Evolutionary conservation across 202 grass and related monocot species (phyloP).

Genomic region (Hordeum pubiflorum): DNA sequence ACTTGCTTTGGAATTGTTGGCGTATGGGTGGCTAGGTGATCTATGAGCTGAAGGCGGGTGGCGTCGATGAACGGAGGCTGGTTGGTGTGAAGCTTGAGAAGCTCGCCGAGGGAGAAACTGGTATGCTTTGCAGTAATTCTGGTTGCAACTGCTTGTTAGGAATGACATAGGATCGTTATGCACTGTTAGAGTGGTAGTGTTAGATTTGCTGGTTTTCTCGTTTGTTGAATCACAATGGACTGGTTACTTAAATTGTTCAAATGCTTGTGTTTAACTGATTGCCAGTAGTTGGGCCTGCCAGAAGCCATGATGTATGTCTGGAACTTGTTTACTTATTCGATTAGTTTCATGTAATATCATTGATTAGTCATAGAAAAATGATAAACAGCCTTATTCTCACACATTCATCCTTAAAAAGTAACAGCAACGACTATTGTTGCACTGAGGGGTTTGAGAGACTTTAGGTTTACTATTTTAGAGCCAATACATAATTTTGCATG

Average conservation of each 20-base stretch:
- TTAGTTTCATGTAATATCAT: constrained; percentile 10
- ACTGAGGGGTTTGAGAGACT: not conserved
- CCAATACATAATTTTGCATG: not conserved
- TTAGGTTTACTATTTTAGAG: not conserved
- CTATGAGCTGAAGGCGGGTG: constrained; percentile 96
- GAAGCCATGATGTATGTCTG: constrained; percentile 1
- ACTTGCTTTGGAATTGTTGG: not conserved
- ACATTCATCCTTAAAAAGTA: not conserved
- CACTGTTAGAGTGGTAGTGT: not conserved
- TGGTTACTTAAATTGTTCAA: constrained; percentile 11
- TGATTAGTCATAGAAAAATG: not conserved
- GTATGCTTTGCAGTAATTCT: constrained; percentile 35
- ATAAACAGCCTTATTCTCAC: not conserved
- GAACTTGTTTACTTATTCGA: not conserved
- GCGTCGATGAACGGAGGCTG: constrained; percentile 82
- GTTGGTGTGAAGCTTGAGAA: constrained; percentile 97
- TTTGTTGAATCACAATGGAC: not conserved
- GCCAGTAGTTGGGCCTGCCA: not conserved
- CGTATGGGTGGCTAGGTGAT: constrained; percentile 49
- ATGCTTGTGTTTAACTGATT: not conserved
- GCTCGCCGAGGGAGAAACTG: constrained; percentile 89
- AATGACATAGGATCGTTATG: not conserved
- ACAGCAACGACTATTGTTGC: not conserved
- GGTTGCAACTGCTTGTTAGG: constrained; percentile 16
- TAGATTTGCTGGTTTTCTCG: constrained; percentile 14